phyloP scores from a whole-genome alignment of 306 rosid genomes.

The Quercus agrifolia region DNA sequence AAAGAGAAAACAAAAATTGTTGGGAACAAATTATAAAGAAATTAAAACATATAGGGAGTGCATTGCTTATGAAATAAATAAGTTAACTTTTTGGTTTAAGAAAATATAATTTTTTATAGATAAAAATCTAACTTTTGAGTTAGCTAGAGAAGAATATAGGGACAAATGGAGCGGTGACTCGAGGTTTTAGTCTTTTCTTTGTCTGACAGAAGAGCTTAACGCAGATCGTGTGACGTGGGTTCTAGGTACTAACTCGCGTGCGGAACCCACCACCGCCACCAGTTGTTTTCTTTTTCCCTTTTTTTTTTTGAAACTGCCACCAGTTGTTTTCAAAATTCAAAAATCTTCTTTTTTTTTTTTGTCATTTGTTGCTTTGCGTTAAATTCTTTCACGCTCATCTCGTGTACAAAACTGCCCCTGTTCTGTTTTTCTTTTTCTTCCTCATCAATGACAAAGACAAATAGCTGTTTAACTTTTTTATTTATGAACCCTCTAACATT shows the following conservation, averaged over 20 bases:
- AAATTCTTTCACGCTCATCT: slow-evolving; percentile 6
- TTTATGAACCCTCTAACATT: background rate
- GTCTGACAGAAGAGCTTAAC: background rate
- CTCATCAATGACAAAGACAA: background rate
- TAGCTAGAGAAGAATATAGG: no score
- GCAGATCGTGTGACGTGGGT: background rate
- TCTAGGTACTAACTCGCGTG: background rate
- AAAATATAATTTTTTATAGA: no score
- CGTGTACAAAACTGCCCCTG: background rate
- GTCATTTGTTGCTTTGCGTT: background rate
- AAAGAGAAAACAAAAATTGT: no score
- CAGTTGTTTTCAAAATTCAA: background rate
- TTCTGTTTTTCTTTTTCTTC: background rate
- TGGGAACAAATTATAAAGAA: no score
- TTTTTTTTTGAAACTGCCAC: background rate
- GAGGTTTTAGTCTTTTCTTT: no score
- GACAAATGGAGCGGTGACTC: no score
- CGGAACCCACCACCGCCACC: background rate
- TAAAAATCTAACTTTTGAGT: no score
- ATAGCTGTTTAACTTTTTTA: background rate
- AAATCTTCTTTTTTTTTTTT: background rate
- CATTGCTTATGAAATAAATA: no score
- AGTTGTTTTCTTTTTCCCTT: background rate
- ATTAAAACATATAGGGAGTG: no score
- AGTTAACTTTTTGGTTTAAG: no score